Conservation (phyloP, 345 rosid genomes). For the Odontarrhena argentea region DNA sequence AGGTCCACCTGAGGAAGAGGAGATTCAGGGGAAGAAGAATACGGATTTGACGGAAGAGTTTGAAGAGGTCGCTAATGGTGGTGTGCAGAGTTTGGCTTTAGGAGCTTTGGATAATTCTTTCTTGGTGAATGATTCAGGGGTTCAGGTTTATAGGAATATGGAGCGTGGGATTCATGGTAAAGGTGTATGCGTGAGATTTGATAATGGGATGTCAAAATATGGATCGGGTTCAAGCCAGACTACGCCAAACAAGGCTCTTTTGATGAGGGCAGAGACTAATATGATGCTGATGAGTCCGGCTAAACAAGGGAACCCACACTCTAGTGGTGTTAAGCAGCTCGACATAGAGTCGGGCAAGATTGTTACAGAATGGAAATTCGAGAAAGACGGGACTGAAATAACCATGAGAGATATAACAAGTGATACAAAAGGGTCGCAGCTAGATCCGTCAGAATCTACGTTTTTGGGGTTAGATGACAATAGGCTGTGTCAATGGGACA, state of each 20-base stretch:
- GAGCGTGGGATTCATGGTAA: constrained; percentile 77
- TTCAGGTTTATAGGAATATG: constrained; percentile 80
- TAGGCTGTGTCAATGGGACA: constrained; percentile 97
- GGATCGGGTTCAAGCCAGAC: constrained; percentile 43
- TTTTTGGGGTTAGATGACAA: constrained; percentile 93
- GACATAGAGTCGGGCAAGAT: constrained; percentile 89
- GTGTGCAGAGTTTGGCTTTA: constrained; percentile 84
- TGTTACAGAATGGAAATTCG: constrained; percentile 89
- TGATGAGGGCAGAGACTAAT: constrained; percentile 94
- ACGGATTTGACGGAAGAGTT: constrained; percentile 72
- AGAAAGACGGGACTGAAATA: constrained; percentile 84
- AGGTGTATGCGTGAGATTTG: constrained; percentile 70
- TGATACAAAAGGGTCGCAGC: constrained; percentile 85
- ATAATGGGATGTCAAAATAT: constrained; percentile 39
- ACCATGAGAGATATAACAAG: constrained; percentile 82
- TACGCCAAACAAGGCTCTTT: constrained; percentile 77
- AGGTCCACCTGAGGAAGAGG: constrained; percentile 45
- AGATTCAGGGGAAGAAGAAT: constrained; percentile 40
- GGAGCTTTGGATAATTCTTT: constrained; percentile 93
- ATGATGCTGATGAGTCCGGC: constrained; percentile 97
- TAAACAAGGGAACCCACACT: constrained; percentile 67
- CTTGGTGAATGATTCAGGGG: constrained; percentile 82
- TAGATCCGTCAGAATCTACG: constrained; percentile 92
- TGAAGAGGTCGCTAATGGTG: constrained; percentile 87
- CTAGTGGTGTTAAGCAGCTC: constrained; percentile 75